Evolutionary conservation across 495 filamentous ascomycete genomes (phyloP), one percentile per base, ranked within the genome.

Genomic region (Evansstolkia leycettana): DNA sequence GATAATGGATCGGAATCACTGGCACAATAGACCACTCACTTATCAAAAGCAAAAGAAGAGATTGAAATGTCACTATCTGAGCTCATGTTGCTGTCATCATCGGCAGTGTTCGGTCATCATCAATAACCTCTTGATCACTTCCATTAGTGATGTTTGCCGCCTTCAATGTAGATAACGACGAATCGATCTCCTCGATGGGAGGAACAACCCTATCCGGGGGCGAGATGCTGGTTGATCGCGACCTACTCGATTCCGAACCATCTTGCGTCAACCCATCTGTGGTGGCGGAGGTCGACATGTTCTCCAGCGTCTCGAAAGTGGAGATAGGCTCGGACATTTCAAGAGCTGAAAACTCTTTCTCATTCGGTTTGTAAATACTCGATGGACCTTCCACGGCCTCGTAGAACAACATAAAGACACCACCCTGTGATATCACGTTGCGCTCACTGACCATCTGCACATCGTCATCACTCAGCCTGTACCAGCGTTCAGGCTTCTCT

Each of bases 361-460:
- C 28, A n/a, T 19, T 28, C 13, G 18, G 18, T 5, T n/a, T 12
- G 5, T 7, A 16, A 3, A 30, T 27, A 15, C 24, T 1, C 2
- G 25, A 31, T 7, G 12, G 14, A 14, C 35, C 15, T 7, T 58
- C 53, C 8, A 64, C 37, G 7, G 53, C 51, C 48, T 98, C 90
- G 47, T 96, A 98, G 58, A 98, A 95, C 7, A 96, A 67, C 89
- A 98, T 95, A 48, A 95, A 96, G 1, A 81, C 89, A 10, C 82
- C 86, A n/a, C 77, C 74, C 46, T 89, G 83, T 1, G 58, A 64
- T 34, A 94, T 67, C 0, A 90, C 88, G 20, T 67, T 67, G 9
- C 70, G 62, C 56, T 94, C 87, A 13, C 69, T 67, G 34, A 85
- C 84, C 43, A 71, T 69, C 39, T 60, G 69, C 7, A 94, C 86